Conservation (phyloP, 2,329 filamentous ascomycete genomes). For the Scortechinia acanthostroma region DNA sequence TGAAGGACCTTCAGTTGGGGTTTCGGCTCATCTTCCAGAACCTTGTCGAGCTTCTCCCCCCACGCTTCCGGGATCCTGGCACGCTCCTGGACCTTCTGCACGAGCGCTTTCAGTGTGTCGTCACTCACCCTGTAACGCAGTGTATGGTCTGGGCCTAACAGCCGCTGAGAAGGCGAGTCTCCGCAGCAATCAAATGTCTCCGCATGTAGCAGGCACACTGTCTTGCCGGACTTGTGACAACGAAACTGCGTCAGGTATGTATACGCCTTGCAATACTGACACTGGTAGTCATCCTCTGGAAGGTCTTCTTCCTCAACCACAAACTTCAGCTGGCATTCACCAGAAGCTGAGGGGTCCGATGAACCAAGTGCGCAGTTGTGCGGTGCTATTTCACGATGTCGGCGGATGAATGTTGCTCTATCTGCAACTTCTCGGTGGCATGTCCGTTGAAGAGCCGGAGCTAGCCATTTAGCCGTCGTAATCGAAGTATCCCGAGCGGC, state of each 20-base stretch:
- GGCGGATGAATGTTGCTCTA: conserved; percentile 61
- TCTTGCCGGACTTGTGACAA: conserved; percentile 74
- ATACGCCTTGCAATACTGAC: conserved; percentile 84
- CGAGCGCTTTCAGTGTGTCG: conserved; percentile 57
- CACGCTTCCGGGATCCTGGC: conserved; percentile 78
- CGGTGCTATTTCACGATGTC: conserved; percentile 45
- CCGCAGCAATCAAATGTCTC: conserved; percentile 77
- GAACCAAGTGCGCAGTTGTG: conserved; percentile 46
- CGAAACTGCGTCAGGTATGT: conserved; percentile 85
- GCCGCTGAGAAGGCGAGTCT: conserved; percentile 56
- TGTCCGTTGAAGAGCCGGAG: conserved; percentile 76
- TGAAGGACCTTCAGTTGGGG: conserved; percentile 83
- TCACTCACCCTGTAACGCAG: conserved; percentile 73
- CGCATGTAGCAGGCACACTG: conserved; percentile 76
- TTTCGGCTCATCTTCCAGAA: conserved; percentile 75
- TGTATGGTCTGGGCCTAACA: conserved; percentile 62
- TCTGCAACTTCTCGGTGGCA: conserved; percentile 65
- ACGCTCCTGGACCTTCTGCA: conserved; percentile 77
- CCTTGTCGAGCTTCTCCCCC: conserved; percentile 81
- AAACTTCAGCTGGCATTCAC: conserved; percentile 51
- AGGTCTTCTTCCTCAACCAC: conserved; percentile 68
- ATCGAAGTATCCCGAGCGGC: conserved; percentile 75
- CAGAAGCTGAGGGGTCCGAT: conserved; percentile 27
- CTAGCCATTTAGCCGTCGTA: conserved; percentile 89
- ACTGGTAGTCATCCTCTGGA: conserved; percentile 87